Evolutionary conservation across 192 early-diverging fungal genomes (phyloP), one percentile per base, ranked within the genome.

Genomic region (Podila horticola): DNA sequence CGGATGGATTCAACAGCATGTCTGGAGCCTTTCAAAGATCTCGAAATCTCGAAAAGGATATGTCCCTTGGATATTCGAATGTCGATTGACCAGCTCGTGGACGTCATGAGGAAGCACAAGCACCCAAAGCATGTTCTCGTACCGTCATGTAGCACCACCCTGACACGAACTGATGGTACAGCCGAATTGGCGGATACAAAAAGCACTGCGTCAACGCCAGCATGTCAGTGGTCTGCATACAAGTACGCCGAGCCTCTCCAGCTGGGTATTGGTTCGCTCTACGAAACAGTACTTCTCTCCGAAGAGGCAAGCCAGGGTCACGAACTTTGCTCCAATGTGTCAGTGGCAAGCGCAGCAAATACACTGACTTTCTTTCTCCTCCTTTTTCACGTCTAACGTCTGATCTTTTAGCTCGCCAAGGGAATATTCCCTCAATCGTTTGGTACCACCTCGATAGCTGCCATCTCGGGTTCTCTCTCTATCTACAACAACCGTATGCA

Each of bases 401-500:
- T 17, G 26, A 29, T 4, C 29, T 10, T 2, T 1, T 79, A 81
- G 77, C 49, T 81, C 24, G 77, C 77, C 29, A 81, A 81, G 38
- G 71, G 77, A 7, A 69, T 81, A 10, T 65, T 52, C 45, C 77
- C 77, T 22, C 77, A 81, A 55, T 62, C 77, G 11, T 81, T 81
- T 73, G 77, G 69, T 5, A 71, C 28, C 10, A 73, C 71, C 5
- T 81, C 77, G n/a, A 45, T 69, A 33, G 77, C 77, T 11, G 52
- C 77, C 2, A 49, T 81, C 20, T 65, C 77, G 29, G 77, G 77
- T 30, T 81, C 77, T 5, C 67, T 81, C 1, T 81, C 77, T 15
- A 81, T 81, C 12, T 81, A 81, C 41, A 81, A 81, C 29, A 81
- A 81, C 34, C 77, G 72, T 28, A 81, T 81, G 77, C 77, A 81